Base-by-base conservation (phyloP, 306 rosid genomes). In the Vigna reflexopilosa region DNA sequence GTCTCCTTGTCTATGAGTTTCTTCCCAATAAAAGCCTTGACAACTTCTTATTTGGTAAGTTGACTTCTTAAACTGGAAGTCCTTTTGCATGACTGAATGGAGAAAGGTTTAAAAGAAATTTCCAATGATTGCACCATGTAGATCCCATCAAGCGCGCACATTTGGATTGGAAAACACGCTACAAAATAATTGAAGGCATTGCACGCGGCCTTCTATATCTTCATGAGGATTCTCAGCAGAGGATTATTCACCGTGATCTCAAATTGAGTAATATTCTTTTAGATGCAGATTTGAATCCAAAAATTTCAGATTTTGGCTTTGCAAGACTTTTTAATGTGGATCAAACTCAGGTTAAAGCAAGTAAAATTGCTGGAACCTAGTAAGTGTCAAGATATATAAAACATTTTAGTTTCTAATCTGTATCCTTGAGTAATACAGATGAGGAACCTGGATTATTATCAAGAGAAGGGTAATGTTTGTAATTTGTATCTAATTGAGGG, bases 21-120 rank as follows among this genome's bases (percentile, higher is more conserved):
- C 82, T 90, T 62, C 85, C 78, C 0, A 81, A 88, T 17, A 57
- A 59, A 59, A 88, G 93, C 45, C 91, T 90, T 10, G 87, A 88
- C 12, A 40, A 81, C 20, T 76, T 82, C 28, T 4, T 88, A 24
- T 90, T 82, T 66, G 91, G 91, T 90, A 83, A 42, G 67, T 50
- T 14, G 1, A 5, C 59, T 58, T 4, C 64, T 50, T 24, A 7
- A 26, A 32, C 5, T 40, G 17, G 57, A 19, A 50, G 14, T 17
- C 11, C 22, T 4, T 22, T 15, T 10, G 7, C 64, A 15, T 20
- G 62, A 26, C 20, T 59, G 42, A 17, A 57, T 24, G 19, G 16
- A 34, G 47, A 8, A 63, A 16, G 48, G 19, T 26, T 57, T 57
- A 12, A 57, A 57, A 22, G 5, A 24, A 11, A 22, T 36, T 9